These are phyloP conservation scores for Anisodus acutangulus DNA, from an alignment of 257 asterid genomes.

Conservation along the genomic window DNA sequence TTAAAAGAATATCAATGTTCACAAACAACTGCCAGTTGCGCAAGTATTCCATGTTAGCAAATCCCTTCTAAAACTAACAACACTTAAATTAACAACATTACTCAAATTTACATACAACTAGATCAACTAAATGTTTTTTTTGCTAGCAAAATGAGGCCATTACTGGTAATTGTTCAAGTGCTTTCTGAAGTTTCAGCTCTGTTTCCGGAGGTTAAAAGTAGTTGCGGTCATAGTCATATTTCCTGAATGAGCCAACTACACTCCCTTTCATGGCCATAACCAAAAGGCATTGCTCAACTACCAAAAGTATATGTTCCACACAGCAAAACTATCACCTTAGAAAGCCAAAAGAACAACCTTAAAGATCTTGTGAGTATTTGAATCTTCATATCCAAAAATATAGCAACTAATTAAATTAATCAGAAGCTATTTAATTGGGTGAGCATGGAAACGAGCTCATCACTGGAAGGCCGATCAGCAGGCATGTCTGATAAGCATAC, in stretches of 20 bases:
- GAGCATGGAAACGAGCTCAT: constrained; percentile 94
- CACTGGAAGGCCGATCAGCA: constrained; percentile 91
- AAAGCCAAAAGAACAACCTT: constrained; percentile 61
- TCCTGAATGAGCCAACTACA: constrained; percentile 13
- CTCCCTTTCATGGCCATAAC: not conserved
- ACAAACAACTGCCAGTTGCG: not conserved
- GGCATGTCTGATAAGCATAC: constrained; percentile 89
- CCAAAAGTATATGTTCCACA: constrained; percentile 22
- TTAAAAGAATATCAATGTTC: constrained; percentile 2
- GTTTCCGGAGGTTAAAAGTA: not conserved
- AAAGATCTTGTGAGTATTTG: constrained; percentile 9
- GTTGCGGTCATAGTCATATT: not conserved
- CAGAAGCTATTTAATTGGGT: constrained; percentile 85
- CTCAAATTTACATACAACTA: not conserved
- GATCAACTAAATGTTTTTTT: not conserved
- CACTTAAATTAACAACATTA: constrained; percentile 2
- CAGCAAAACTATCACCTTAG: constrained; percentile 42
- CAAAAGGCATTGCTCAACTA: constrained; percentile 7
- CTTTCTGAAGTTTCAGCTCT: constrained; percentile 9
- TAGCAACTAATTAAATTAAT: constrained; percentile 18
- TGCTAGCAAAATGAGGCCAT: not conserved
- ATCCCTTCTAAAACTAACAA: constrained; percentile 1
- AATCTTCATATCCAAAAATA: not conserved
- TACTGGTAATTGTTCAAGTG: constrained; percentile 19
- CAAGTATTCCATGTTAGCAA: not conserved